Conservation (phyloP, 257 asterid genomes). For the Jacaranda copaia region DNA sequence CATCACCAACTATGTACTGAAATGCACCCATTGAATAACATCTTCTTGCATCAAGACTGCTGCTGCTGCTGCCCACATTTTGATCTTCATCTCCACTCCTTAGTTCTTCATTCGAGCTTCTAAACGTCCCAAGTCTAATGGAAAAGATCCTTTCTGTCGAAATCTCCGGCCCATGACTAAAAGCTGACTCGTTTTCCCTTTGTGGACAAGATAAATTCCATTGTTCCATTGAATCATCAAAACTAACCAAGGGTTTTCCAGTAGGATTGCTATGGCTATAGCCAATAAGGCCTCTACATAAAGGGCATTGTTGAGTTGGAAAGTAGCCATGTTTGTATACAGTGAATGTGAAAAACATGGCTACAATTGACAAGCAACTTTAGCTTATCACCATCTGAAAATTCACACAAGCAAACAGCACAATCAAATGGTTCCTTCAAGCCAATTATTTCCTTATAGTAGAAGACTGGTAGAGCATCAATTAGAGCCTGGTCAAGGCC, state of each 20-base stretch:
- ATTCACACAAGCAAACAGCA: not conserved
- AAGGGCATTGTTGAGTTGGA: not conserved
- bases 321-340: not conserved
- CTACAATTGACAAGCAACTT: not conserved
- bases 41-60: not conserved
- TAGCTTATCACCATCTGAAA: not conserved
- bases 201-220: too few species aligned
- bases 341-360: constrained; percentile 3
- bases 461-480: not conserved
- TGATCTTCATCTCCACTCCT: not conserved
- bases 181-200: not conserved
- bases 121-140: not conserved
- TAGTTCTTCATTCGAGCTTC: not conserved
- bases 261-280: too few species aligned
- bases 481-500: not conserved
- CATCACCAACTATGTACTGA: not conserved
- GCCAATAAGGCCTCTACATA: not conserved
- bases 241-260: not conserved
- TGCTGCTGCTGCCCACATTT: not conserved
- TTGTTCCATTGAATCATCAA: not conserved
- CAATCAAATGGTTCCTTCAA: not conserved
- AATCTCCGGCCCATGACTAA: not conserved
- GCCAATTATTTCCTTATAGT: not conserved
- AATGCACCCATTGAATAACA: not conserved
- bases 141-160: not conserved